Evolutionary conservation across 371 early-diverging fungal genomes (phyloP), one percentile per base, ranked within the genome.

Genomic region (Haplosporangium sp.): DNA sequence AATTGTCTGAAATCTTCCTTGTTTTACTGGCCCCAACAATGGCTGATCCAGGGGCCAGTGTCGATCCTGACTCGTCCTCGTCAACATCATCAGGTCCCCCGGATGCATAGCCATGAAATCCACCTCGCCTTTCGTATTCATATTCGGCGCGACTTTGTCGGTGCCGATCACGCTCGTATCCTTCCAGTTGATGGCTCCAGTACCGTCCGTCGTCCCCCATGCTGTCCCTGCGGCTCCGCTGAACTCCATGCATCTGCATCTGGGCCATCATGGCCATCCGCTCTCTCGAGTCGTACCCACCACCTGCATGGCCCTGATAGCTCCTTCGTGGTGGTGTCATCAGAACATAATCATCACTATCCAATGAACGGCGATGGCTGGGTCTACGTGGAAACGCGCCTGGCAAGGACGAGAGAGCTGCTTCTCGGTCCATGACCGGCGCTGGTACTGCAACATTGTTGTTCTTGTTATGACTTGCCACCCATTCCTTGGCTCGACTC

Each of bases 401-500:
- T 36, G 75, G 75, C 2, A 60, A 21, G 8, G 66, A 60, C 1
- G 66, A 13, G 13, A 60, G n/a, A 8, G 50, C 59, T 16, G 50
- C 59, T 16, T 65, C 75, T 6, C 69, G 62, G 20, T 69, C 62
- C 14, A 55, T 36, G 36, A 56, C 47, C 1, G 72, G 65, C 16
- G 65, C 48, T 5, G 70, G 62, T 1, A 55, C 21, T 23, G 65
- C 53, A 40, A 69, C 37, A 41, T 67, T 70, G 29, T 67, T 67
- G 36, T 67, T 71, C 38, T 51, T 66, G 59, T 67, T 69, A 40
- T 76, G 69, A 6, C 23, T 70, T 3, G 77, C 77, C 18, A 76
- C 72, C 77, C 77, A 76, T 9, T 76, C 77, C 45, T 67, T 76
- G 47, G 77, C 77, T 50, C 77, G 43, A 52, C 64, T 60, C 10